These are phyloP conservation scores for Pythium monospermum DNA, from an alignment of 352 stramenopile genomes.

Conservation along the genomic window DNA sequence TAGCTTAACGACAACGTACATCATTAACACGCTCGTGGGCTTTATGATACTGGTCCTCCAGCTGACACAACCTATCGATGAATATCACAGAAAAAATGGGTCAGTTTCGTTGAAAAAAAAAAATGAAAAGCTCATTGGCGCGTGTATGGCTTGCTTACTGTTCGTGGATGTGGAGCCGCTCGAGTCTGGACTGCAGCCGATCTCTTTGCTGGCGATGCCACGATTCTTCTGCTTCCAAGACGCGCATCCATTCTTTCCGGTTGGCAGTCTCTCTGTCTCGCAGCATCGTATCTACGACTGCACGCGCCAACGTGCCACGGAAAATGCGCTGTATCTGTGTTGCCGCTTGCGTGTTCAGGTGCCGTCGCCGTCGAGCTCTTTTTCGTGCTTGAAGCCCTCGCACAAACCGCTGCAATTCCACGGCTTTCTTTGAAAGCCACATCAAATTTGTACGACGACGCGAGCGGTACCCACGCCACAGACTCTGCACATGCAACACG, in stretches of 20 bases:
- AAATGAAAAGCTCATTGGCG: no score
- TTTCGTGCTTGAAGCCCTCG: slow-evolving; percentile 45
- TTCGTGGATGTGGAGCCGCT: slow-evolving; percentile 46
- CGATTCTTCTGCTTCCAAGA: slow-evolving; percentile 65
- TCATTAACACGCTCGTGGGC: slow-evolving; percentile 59
- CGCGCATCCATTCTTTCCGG: slow-evolving; percentile 57
- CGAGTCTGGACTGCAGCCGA: slow-evolving; percentile 43
- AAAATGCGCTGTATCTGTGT: slow-evolving; percentile 67
- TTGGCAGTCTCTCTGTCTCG: slow-evolving; percentile 57
- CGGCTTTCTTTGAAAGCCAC: slow-evolving; percentile 42
- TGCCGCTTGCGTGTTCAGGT: slow-evolving; percentile 20
- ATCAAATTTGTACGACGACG: slow-evolving; percentile 41
- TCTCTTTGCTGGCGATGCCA: slow-evolving; percentile 60
- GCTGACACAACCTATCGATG: slow-evolving; percentile 40
- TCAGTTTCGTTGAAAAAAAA: background rate
- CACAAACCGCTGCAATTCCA: slow-evolving; percentile 51
- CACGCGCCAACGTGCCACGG: slow-evolving; percentile 46
- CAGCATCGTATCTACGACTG: slow-evolving; percentile 31
- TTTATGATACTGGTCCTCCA: slow-evolving; percentile 63
- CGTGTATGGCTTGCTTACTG: slow-evolving; percentile 47
- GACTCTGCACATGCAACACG: slow-evolving; percentile 50
- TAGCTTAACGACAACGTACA: slow-evolving; percentile 24
- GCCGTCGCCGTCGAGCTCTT: slow-evolving; percentile 18
- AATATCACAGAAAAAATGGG: background rate
- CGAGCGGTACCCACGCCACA: slow-evolving; percentile 47